Conservation (phyloP, 805 yeast genomes). For the Zygosaccharomyces siamensis region DNA sequence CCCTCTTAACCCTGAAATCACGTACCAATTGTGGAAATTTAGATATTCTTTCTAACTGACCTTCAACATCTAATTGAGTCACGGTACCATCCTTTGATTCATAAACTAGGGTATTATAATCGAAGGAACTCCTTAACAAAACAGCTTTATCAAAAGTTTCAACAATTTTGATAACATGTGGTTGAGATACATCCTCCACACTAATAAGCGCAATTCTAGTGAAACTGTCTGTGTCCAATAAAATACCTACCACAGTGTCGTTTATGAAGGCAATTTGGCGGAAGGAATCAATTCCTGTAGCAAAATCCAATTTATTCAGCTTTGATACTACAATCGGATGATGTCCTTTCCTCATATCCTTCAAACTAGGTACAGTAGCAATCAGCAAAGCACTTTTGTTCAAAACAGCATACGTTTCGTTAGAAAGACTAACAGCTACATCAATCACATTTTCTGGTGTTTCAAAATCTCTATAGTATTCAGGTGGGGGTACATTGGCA, state of each 20-base stretch:
- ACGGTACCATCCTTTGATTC: slow-evolving; percentile 64
- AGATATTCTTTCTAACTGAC: slow-evolving; percentile 36
- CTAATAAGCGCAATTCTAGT: slow-evolving; percentile 52
- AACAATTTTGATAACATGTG: slow-evolving; percentile 39
- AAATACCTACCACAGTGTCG: slow-evolving; percentile 50
- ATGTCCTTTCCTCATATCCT: slow-evolving; percentile 43
- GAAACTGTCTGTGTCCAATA: slow-evolving; percentile 48
- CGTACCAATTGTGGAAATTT: slow-evolving; percentile 68
- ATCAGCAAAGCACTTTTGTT: slow-evolving; percentile 44
- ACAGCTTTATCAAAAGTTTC: slow-evolving; percentile 50
- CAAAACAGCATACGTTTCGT: slow-evolving; percentile 54
- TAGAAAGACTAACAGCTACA: slow-evolving; percentile 58
- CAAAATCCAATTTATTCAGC: slow-evolving; percentile 35
- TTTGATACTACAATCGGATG: slow-evolving; percentile 41
- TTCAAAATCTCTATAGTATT: slow-evolving; percentile 63
- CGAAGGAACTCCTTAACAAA: slow-evolving; percentile 50
- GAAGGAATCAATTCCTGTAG: slow-evolving; percentile 41
- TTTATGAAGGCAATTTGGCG: slow-evolving; percentile 62
- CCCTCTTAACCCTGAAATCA: slow-evolving; percentile 46
- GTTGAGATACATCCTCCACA: slow-evolving; percentile 40
- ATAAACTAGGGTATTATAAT: slow-evolving; percentile 47
- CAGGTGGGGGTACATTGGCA: slow-evolving; percentile 95
- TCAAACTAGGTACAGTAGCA: slow-evolving; percentile 42
- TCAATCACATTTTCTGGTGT: slow-evolving; percentile 53
- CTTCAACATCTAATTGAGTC: slow-evolving; percentile 37